These are phyloP conservation scores for Rhodomyrtus psidioides DNA, from an alignment of 441 rosid species.

Conservation along the genomic window DNA sequence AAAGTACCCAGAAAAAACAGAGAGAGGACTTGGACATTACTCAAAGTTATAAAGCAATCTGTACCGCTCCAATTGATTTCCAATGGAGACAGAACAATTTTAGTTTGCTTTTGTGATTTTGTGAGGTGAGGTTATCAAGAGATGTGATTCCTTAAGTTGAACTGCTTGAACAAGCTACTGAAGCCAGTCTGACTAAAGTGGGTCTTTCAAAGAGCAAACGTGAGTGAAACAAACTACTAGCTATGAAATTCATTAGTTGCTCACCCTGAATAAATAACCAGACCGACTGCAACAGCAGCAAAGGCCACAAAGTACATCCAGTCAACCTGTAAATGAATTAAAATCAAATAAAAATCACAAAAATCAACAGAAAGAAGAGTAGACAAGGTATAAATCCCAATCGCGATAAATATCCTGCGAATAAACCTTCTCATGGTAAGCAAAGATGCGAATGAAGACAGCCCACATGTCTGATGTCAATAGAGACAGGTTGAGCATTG, in stretches of 20 bases:
- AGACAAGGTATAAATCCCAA: not conserved
- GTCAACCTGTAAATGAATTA: slow-evolving; percentile 43
- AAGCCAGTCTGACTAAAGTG: not conserved
- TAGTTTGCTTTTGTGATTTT: not conserved
- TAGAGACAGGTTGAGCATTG: slow-evolving; percentile 78
- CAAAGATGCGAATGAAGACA: slow-evolving; percentile 65
- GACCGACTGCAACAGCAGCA: slow-evolving; percentile 56
- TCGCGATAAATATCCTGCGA: not conserved
- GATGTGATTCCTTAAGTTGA: not conserved
- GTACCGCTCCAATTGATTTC: not conserved
- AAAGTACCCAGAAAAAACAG: not conserved
- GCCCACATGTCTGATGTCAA: slow-evolving; percentile 95
- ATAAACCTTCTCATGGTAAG: slow-evolving; percentile 81
- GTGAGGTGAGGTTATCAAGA: not conserved
- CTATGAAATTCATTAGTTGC: not conserved
- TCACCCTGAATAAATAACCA: slow-evolving; percentile 69
- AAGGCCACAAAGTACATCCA: slow-evolving; percentile 84
- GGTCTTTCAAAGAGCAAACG: not conserved
- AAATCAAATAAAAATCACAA: not conserved
- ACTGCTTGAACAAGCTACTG: not conserved
- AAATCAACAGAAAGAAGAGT: not conserved
- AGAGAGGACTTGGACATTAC: not conserved
- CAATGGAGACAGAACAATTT: not conserved
- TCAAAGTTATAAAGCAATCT: not conserved
- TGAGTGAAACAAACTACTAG: not conserved